Conservation (phyloP, 805 yeast genomes). For the Metschnikowia henanensis region DNA sequence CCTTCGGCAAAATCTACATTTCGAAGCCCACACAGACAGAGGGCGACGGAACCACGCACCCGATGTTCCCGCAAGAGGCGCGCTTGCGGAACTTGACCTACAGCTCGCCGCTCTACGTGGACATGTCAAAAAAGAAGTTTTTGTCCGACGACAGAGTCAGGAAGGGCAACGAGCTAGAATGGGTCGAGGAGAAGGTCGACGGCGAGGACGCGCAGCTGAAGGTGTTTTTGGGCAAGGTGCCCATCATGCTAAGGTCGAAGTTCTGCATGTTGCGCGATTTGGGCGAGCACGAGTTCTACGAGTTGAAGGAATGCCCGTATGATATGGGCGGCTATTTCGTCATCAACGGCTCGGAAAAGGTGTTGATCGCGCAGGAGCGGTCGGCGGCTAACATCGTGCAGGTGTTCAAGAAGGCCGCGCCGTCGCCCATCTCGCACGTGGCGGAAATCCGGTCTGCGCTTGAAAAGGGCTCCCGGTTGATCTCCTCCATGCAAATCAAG, state of each 20-base stretch:
- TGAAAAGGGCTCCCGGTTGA: slow-evolving; percentile 95
- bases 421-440: slow-evolving; percentile 92
- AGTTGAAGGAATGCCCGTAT: slow-evolving; percentile 96
- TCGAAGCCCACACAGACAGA: slow-evolving; percentile 98
- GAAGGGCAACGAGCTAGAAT: slow-evolving; percentile 45
- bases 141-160: slow-evolving; percentile 71
- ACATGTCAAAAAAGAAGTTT: slow-evolving; percentile 88
- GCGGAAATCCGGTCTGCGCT: slow-evolving; percentile 97
- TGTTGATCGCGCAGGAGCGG: slow-evolving; percentile 97
- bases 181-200: slow-evolving; percentile 50
- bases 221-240: slow-evolving; percentile 94
- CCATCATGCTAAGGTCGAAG: slow-evolving; percentile 96
- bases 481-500: slow-evolving; percentile 92
- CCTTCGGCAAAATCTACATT: slow-evolving; percentile 96
- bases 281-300: slow-evolving; percentile 90
- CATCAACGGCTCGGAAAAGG: slow-evolving; percentile 98
- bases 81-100: slow-evolving; percentile 94
- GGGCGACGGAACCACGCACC: slow-evolving; percentile 99
- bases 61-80: slow-evolving; percentile 98
- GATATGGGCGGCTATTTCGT: slow-evolving; percentile 99
- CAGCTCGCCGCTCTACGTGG: slow-evolving; percentile 94
- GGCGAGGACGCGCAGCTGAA: slow-evolving; percentile 65
- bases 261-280: slow-evolving; percentile 91
- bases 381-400: slow-evolving; percentile 98
- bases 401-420: slow-evolving; percentile 96